phyloP scores from a whole-genome alignment of 2,329 filamentous ascomycete species.

The Sclerotinia subarctica region DNA sequence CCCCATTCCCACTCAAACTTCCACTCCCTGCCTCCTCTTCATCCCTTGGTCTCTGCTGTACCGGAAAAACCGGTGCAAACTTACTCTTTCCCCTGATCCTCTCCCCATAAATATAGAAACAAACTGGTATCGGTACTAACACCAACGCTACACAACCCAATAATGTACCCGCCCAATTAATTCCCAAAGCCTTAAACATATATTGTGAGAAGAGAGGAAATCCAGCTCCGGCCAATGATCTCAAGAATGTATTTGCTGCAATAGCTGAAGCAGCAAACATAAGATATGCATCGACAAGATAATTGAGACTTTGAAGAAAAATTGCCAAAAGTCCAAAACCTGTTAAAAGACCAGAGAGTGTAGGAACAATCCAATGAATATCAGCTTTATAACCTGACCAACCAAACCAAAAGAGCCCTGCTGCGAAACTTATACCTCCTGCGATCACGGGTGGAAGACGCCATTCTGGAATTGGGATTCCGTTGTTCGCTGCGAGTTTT shows the following conservation, averaged over 20 bases:
- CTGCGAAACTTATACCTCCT: slow-evolving; percentile 58
- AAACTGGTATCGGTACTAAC: slow-evolving; percentile 59
- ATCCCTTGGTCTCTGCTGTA: not conserved
- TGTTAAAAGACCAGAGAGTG: slow-evolving; percentile 58
- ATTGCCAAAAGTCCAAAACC: slow-evolving; percentile 80
- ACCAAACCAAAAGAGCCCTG: slow-evolving; percentile 73
- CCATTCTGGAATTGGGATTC: slow-evolving; percentile 63
- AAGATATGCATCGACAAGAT: slow-evolving; percentile 70
- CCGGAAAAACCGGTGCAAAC: slow-evolving; percentile 43
- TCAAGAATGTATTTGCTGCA: slow-evolving; percentile 77
- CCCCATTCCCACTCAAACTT: slow-evolving; percentile 19
- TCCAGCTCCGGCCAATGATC: slow-evolving; percentile 71
- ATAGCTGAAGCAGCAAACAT: slow-evolving; percentile 69
- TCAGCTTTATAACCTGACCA: slow-evolving; percentile 55
- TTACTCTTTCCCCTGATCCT: slow-evolving; percentile 54
- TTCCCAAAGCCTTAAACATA: slow-evolving; percentile 62
- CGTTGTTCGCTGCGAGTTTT: slow-evolving; percentile 66
- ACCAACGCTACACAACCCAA: slow-evolving; percentile 57
- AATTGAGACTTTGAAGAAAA: slow-evolving; percentile 78
- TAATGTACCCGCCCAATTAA: slow-evolving; percentile 60
- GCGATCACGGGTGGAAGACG: slow-evolving; percentile 60
- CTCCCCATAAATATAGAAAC: slow-evolving; percentile 60
- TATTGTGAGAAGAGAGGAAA: slow-evolving; percentile 78
- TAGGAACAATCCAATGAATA: slow-evolving; percentile 63
- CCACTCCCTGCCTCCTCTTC: not conserved